Base-by-base conservation (phyloP, 2,329 filamentous ascomycete genomes). In the Graphium sp. region DNA sequence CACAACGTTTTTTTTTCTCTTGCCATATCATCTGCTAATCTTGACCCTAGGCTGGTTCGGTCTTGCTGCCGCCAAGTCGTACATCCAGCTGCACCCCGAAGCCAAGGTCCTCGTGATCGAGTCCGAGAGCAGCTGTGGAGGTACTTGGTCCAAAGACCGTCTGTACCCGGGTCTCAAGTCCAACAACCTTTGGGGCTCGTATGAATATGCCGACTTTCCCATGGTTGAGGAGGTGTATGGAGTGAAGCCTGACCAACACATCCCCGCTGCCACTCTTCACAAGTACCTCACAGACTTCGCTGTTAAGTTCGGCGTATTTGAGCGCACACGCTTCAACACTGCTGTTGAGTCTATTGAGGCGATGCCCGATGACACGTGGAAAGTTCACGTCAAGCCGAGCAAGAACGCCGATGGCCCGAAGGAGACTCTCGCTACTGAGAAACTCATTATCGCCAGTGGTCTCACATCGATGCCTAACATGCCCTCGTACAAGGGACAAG, bases 121-220 rank as follows among this genome's bases (percentile, higher is more conserved):
- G n/a, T 44, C 52, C 2, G 53, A 51, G 5, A 42, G 48, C 13
- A 58, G 61, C 2, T 44, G 66, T 22, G 73, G 73, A 2, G 73
- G 73, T 5, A 64, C 65, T 7, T 77, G 72, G 73, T 59, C 64
- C 5, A 48, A 60, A 29, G 49, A 69, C 16, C 57, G 70, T 2
- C 48, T 75, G 1, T 68, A 77, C 42, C 60, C 64, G 0, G 66
- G 65, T 3, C 54, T 78, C 24, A 68, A 66, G 33, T 63, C 67
- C 4, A 78, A 78, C 47, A 77, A 77, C 37, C 55, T 74, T 42
- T 43, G 63, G 6, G 71, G 71, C 13, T 64, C 62, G 1, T 74
- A 72, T 38, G 72, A 77, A 40, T 75, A 60, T 35, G 61, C 60
- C 6, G 73, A 76, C 35, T 74, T 71, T 32, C 67, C 70, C 5